A percentile compares a stretch with the other conserved stretches of the same genome.
phyloP scores from a whole-genome alignment of 192 early-diverging fungal species.

The Coemansia sp. region DNA sequence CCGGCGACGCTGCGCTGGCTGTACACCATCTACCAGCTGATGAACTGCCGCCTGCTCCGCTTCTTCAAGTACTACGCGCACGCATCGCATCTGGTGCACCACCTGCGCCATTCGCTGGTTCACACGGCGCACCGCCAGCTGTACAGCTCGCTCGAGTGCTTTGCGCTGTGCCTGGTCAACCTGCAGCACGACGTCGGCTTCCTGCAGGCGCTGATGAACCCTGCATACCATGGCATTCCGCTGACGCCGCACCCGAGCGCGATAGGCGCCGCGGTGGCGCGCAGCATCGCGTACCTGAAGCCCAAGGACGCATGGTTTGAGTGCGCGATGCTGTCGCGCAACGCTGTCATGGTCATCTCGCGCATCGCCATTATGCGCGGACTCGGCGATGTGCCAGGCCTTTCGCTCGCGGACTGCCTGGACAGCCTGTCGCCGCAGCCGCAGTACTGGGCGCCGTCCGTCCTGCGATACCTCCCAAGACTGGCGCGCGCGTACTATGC shows the following conservation, averaged over 20 bases:
- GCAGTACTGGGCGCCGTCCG: conserved; percentile 43
- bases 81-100: conserved; percentile 64
- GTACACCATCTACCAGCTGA: conserved; percentile 69
- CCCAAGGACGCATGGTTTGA: conserved; percentile 53
- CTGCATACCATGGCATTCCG: conserved; percentile 49
- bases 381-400: conserved; percentile 42
- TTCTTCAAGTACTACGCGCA: conserved; percentile 71
- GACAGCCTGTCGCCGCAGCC: conserved; percentile 42
- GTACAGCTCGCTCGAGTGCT: conserved; percentile 67
- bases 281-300: conserved; percentile 28
- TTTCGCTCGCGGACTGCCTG: conserved; percentile 41
- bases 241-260: conserved; percentile 46
- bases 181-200: conserved; percentile 54
- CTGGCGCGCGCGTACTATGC: conserved; percentile 43
- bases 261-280: conserved; percentile 12
- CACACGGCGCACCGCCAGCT: conserved; percentile 64
- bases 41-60: conserved; percentile 71
- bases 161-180: conserved; percentile 62
- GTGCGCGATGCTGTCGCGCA: conserved; percentile 53
- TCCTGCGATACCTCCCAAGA: conserved; percentile 42
- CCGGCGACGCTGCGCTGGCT: conserved; percentile 62
- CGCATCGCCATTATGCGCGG: conserved; percentile 51
- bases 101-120: conserved; percentile 67
- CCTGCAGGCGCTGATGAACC: conserved; percentile 50
- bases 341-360: conserved; percentile 51